Evolutionary conservation across 352 stramenopile genomes (phyloP), one percentile per base, ranked within the genome.

Genomic region (Achlya hypogyna): DNA sequence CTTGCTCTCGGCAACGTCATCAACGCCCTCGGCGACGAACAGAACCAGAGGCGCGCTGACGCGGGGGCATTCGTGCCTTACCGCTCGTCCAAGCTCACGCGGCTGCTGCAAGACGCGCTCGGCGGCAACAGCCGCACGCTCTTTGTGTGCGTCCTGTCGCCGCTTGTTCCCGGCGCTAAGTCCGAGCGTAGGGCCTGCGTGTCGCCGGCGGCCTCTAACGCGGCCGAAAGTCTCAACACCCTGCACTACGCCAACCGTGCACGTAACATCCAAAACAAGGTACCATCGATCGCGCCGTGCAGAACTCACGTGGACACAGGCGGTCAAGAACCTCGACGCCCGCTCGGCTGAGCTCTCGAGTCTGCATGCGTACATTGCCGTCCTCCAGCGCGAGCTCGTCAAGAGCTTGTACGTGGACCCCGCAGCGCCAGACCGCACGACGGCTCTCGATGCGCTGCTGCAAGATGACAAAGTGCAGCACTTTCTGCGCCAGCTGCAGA

Each of bases 211-310:
- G 76, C 84, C 28, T 75, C 71, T 4, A 93, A 89, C 53, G 66
- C 73, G 14, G 80, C 76, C 31, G 86, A 95, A 68, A 91, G 81
- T 0, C 70, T 93, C 23, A 95, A 87, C 62, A 95, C 86, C 2
- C 75, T 95, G 8, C 85, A 92, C 42, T 95, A 95, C 38, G 86
- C 86, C 22, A 95, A 91, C 54, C 79, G 86, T 0, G 86, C 86
- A 6, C 91, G 89, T 52, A 93, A 93, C 53, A 95, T 95, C 59
- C 86, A 93, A 38, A 95, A 95, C 64, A 95, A 95, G 65, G 63
- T 70, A 3, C n/a, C n/a, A n/a, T n/a, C n/a, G n/a, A n/a, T n/a
- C n/a, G n/a, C n/a, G n/a, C n/a, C n/a, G n/a, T n/a, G n/a, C n/a
- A n/a, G 29, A 54, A 42, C 14, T 42, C 14, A 42, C 34, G 6